Evolutionary conservation across 1,284 basidiomycete species (phyloP).

Genomic region (Pascua sp.): DNA sequence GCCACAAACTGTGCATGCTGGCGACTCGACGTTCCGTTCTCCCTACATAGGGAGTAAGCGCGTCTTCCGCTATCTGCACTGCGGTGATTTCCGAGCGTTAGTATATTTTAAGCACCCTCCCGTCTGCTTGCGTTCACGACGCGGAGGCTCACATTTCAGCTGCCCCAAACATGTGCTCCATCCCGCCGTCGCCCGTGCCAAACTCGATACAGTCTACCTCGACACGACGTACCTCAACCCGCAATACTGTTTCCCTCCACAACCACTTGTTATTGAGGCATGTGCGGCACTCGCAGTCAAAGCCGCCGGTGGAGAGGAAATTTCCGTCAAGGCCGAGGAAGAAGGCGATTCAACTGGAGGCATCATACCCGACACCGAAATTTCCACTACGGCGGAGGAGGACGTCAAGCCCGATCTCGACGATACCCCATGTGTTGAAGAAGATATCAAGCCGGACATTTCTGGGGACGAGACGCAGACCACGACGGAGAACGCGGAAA

Average conservation of each 20-base stretch:
- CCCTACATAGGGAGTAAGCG: slow-evolving; percentile 65
- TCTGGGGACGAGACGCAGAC: neutral
- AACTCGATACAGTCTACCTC: slow-evolving; percentile 82
- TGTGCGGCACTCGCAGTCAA: slow-evolving; percentile 73
- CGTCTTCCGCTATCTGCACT: slow-evolving; percentile 86
- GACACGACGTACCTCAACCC: slow-evolving; percentile 97
- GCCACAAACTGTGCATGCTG: slow-evolving; percentile 78
- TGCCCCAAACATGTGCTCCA: slow-evolving; percentile 77
- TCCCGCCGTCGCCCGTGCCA: slow-evolving; percentile 70
- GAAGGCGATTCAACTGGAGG: neutral
- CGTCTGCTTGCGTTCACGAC: too few species aligned
- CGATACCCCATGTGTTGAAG: neutral
- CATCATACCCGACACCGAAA: too few species aligned
- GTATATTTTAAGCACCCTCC: too few species aligned
- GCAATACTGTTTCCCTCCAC: slow-evolving; percentile 90
- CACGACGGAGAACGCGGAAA: neutral
- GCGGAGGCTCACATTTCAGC: slow-evolving; percentile 36
- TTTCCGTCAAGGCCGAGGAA: slow-evolving; percentile 31
- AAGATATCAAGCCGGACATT: neutral
- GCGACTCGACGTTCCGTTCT: slow-evolving; percentile 70
- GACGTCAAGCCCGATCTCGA: slow-evolving; percentile 5
- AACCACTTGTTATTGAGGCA: slow-evolving; percentile 84
- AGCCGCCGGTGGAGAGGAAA: slow-evolving; percentile 30
- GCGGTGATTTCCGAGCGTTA: slow-evolving; percentile 86
- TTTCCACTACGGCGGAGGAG: neutral